Percentiles rank a stretch among this genome's conserved stretches.
phyloP scores from a whole-genome alignment of 768 basidiomycete genomes.

The Rickenella mellea region DNA sequence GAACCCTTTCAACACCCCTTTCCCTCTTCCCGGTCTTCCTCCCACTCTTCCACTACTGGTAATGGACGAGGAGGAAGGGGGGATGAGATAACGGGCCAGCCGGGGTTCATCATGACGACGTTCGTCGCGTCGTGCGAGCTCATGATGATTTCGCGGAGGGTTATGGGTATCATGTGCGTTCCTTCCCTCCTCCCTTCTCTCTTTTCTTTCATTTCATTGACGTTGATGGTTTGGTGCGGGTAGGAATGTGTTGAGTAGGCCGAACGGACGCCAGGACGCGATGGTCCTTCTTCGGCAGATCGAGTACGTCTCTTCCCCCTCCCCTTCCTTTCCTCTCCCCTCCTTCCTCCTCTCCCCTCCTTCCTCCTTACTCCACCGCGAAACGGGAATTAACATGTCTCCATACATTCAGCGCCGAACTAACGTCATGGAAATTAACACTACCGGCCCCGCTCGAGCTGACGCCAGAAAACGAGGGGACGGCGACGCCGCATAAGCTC shows the following conservation, averaged over 20 bases:
- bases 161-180: constrained; percentile 48
- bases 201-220: background rate
- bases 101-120: constrained; percentile 10
- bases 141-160: constrained; percentile 35
- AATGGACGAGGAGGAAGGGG: background rate
- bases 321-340: too few relatives aligned
- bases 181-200: too few relatives aligned
- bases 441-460: constrained; percentile 40
- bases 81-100: background rate
- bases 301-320: constrained; percentile 34
- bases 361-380: too few relatives aligned
- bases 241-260: background rate
- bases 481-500: constrained; percentile 42
- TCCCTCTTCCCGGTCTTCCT: too few relatives aligned
- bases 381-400: too few relatives aligned
- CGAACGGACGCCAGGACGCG: constrained; percentile 29
- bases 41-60: too few relatives aligned
- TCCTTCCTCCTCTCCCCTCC: too few relatives aligned
- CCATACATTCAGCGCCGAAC: too few relatives aligned
- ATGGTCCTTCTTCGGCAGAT: constrained; percentile 44
- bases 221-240: background rate
- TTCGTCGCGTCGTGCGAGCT: constrained; percentile 42
- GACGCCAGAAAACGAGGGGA: constrained; percentile 34
- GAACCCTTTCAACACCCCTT: constrained; percentile 36
- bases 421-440: constrained; percentile 38